These are phyloP conservation scores for Scorias spongiosa DNA, from an alignment of 2,329 filamentous ascomycete genomes.

Conservation along the genomic window DNA sequence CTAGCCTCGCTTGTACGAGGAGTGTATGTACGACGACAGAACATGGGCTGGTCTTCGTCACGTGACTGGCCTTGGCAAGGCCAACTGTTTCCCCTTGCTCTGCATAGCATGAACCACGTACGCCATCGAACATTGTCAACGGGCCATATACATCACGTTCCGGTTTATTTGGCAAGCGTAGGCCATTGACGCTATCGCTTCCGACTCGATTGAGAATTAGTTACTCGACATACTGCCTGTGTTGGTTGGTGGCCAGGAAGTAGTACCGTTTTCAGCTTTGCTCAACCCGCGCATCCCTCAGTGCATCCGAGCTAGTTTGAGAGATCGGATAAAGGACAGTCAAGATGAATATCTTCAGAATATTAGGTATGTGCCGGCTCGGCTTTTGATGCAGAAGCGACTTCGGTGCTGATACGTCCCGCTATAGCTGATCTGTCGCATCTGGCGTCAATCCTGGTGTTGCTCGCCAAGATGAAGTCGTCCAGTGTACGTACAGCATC, in stretches of 20 bases:
- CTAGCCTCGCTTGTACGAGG: too few species aligned
- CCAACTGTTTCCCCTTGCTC: neutral
- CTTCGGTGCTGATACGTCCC: slow-evolving; percentile 4
- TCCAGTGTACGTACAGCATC: slow-evolving; percentile 52
- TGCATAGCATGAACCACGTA: neutral
- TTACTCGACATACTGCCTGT: too few species aligned
- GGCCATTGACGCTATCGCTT: too few species aligned
- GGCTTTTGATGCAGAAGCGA: neutral
- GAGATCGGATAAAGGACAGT: neutral
- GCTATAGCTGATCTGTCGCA: slow-evolving; percentile 84
- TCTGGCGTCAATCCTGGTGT: slow-evolving; percentile 80
- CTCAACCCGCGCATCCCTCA: too few species aligned
- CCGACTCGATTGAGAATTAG: too few species aligned
- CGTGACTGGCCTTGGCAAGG: neutral
- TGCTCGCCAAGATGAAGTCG: slow-evolving; percentile 86
- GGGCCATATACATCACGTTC: too few species aligned
- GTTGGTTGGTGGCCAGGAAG: too few species aligned
- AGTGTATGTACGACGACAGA: too few species aligned
- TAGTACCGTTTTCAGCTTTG: too few species aligned
- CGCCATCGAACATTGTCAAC: too few species aligned
- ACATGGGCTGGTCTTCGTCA: neutral
- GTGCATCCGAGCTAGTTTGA: too few species aligned
- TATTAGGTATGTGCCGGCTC: slow-evolving; percentile 39
- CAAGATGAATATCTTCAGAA: slow-evolving; percentile 54
- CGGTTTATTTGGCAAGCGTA: too few species aligned